A percentile compares a stretch with the other conserved stretches of the same genome.
Evolutionary conservation across 768 basidiomycete genomes (phyloP).

Genomic region (Lactarius sp.): DNA sequence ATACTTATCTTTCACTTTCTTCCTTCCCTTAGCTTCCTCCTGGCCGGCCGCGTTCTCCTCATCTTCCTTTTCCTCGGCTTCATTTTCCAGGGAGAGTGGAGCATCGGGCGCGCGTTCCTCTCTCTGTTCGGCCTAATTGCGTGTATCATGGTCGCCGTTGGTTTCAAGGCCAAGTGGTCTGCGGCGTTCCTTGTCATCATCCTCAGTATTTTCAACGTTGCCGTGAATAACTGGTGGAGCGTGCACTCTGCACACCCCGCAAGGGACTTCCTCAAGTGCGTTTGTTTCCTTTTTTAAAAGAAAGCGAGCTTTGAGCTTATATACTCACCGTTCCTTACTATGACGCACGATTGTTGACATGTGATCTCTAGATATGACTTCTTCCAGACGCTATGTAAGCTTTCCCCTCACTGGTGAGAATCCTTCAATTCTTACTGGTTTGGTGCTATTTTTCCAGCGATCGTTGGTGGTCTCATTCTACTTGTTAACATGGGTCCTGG

Average conservation of each 20-base stretch:
- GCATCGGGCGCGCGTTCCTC: constrained; percentile 76
- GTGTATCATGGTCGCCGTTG: constrained; percentile 94
- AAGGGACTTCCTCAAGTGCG: constrained; percentile 93
- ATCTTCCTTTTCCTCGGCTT: constrained; percentile 99
- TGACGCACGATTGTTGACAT: constrained; percentile 23
- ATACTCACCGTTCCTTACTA: background rate
- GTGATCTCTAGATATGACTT: constrained; percentile 79
- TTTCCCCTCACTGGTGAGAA: background rate
- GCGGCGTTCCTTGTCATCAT: constrained; percentile 92
- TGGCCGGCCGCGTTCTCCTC: constrained; percentile 92
- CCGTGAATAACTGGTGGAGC: constrained; percentile 99
- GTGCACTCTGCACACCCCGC: constrained; percentile 90
- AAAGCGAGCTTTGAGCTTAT: constrained; percentile 1
- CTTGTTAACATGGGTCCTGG: constrained; percentile 98
- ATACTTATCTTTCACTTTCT: constrained; percentile 10
- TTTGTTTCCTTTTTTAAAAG: background rate
- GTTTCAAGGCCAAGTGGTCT: constrained; percentile 99
- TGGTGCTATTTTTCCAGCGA: constrained; percentile 44
- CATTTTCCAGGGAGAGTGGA: constrained; percentile 91
- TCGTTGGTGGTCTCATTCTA: constrained; percentile 94
- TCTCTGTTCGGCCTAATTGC: constrained; percentile 88
- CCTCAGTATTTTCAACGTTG: constrained; percentile 92
- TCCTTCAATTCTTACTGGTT: constrained; percentile 8
- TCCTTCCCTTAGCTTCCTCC: constrained; percentile 68
- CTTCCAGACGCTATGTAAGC: constrained; percentile 88